Evolutionary conservation across 2,329 filamentous ascomycete genomes (phyloP), one percentile per base, ranked within the genome.

Genomic region (Nemania sp.): DNA sequence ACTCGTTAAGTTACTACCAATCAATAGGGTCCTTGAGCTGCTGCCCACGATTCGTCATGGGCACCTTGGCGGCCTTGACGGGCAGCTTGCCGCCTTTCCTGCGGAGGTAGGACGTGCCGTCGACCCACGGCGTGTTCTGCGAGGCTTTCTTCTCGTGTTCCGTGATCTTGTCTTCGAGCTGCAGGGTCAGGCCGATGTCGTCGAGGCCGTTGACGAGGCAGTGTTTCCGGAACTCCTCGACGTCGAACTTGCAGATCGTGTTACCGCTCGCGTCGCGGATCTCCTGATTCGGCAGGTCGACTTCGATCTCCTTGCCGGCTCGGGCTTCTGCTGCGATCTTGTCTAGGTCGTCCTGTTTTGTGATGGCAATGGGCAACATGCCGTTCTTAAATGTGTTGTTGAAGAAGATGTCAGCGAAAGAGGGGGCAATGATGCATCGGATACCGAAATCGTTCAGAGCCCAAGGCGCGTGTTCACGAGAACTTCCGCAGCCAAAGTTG

Each of bases 301-400:
- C 84, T 78, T 97, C 93, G 66, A 98, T 80, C 75, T 97, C 93
- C 60, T 84, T 84, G 59, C 92, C 92, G 3, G 90, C 90, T 39
- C 83, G 83, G 35, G 93, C 93, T 76, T 96, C 91, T 25, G 81
- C 85, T 39, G 90, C 88, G 65, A 98, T 87, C 63, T 82, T 82
- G 45, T 90, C 82, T 3, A 97, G 80, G 34, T 85, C 82, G 1
- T 78, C 80, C 66, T 86, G 78, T 75, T 94, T 87, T 34, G 83
- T 79, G 73, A 98, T 90, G 60, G 83, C 79, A 63, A 98, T 87
- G 49, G 94, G 93, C 65, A 98, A 82, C 95, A 98, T 98, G 80
- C 94, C 94, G 81, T 99, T 99, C 85, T 99, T 98, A 86, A 97
- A 98, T n/a, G 90, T 95, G 83, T 99, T 99, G 86, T 97, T 97